Base-by-base conservation (phyloP, 805 yeast species). In the Scheffersomyces stipitis region DNA sequence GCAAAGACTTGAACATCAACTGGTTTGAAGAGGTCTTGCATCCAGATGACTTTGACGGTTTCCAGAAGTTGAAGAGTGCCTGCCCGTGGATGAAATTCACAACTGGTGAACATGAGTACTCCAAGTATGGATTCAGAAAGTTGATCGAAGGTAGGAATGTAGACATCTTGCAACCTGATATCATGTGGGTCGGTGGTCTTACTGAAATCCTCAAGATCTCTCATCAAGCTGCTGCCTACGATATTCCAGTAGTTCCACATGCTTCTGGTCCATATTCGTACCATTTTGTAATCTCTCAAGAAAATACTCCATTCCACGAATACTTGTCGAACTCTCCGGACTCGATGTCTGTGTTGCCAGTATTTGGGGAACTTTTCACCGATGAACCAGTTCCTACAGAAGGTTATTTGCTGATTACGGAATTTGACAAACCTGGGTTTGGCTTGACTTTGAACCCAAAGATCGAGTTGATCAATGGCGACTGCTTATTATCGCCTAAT, bases 101-200 rank as follows among this genome's bases (percentile, higher is more conserved):
- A 40, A 73, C 78, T 28, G 78, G 77, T 44, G 78, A 73, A 53
- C 78, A 73, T 48, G 78, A 73, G 47, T 73, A 72, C 56, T 66
- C 77, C 38, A 64, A 66, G 46, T 72, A 72, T 45, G 77, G 77
- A 4, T 73, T 73, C 60, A 60, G 77, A 48, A 70, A 73, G 54
- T 61, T 72, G 36, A 72, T 73, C 42, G 76, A 72, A 49, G 75
- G 71, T 29, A 56, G 78, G 42, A 69, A 71, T 48, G 41, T 73
- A 34, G 76, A 69, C 45, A 71, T 73, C 41, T 51, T 73, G 39
- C 78, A 73, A 49, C 77, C 77, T 15, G 78, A 73, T 48, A 69
- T 72, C 34, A 73, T 73, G 77, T 73, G 77, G 77, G 73, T 71
- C 41, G 77, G 77, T 34, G 76, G 77, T 30, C 49, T 72, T 62